Base-by-base conservation (phyloP, 208 protist genomes). In the Leptomonas pyrrhocoris region DNA sequence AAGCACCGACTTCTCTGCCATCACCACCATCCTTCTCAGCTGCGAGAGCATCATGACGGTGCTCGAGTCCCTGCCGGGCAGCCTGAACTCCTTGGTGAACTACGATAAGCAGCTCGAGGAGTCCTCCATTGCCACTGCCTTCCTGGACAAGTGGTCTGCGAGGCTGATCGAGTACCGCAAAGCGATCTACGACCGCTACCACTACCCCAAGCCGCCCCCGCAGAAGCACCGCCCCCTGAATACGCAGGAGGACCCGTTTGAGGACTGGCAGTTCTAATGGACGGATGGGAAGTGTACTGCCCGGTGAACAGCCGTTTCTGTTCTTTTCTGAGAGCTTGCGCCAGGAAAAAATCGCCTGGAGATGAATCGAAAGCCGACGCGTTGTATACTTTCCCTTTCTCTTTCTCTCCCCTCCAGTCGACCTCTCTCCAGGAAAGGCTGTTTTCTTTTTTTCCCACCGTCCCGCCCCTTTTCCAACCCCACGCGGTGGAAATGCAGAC, bases 81-180 rank as follows among this genome's bases (percentile, higher is more conserved):
- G 27, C 27, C 19, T 78, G 16, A 74, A 77, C 51, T 42, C 21
- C 34, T 27, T 77, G 28, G 74, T 23, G 34, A 51, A 49, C 55
- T 82, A 78, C 55, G 49, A 77, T 36, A 82, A 82, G 49, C 61
- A 82, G 65, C 58, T 82, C 54, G 71, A 82, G 27, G 71, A 82
- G 71, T 54, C 60, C 4, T 55, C 77, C 6, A 4, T 75, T 1
- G 55, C 69, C n/a, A 38, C 68, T 15, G 30, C 54, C 30, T 27
- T 68, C 13, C 46, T 83, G 27, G 73, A 83, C 58, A 71, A 73
- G 63, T 50, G 58, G 25, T 69, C 66, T 0, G 72, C 51, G 19
- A 69, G 58, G 72, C 13, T 75, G 16, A 45, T n/a, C 46, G 61
- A 31, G 11, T 36, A 54, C 43, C 71, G 65, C 42, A 45, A 51